A percentile compares a stretch with the other conserved stretches of the same genome.
Conservation (phyloP, 352 stramenopile species). For the Phytophthora fragariaefolia region DNA sequence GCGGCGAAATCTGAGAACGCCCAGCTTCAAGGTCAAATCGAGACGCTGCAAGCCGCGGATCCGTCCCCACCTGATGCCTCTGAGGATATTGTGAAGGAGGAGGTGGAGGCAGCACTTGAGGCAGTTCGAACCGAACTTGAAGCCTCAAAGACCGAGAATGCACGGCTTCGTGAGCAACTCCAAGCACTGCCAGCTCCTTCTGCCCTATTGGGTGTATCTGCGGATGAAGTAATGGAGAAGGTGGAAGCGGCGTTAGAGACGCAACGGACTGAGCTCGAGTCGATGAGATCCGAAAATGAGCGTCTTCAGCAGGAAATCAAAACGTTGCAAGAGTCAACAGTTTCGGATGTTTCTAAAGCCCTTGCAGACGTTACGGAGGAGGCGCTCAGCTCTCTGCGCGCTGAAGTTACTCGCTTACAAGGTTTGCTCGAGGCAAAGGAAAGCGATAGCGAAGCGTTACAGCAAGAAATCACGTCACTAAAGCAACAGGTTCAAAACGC, state of each 20-base stretch:
- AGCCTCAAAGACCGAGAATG: slow-evolving; percentile 17
- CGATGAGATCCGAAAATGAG: too few relatives aligned
- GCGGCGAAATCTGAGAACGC: slow-evolving; percentile 23
- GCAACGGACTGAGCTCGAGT: too few relatives aligned
- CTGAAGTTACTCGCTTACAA: slow-evolving; percentile 29
- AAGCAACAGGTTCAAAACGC: slow-evolving; percentile 29
- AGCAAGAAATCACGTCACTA: slow-evolving; percentile 36
- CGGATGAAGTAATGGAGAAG: too few relatives aligned
- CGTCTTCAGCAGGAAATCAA: too few relatives aligned
- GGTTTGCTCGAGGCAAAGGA: slow-evolving; percentile 22
- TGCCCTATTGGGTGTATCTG: too few relatives aligned
- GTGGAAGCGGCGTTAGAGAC: too few relatives aligned
- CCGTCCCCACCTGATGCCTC: not conserved
- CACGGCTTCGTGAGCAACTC: slow-evolving; percentile 21
- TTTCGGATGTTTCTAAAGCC: not conserved
- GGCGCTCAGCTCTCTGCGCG: slow-evolving; percentile 22
- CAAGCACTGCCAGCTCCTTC: slow-evolving; percentile 10
- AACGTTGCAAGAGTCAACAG: too few relatives aligned
- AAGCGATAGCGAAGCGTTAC: slow-evolving; percentile 28
- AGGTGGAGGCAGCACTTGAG: slow-evolving; percentile 11
- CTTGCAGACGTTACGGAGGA: slow-evolving; percentile 10
- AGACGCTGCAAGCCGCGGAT: slow-evolving; percentile 12
- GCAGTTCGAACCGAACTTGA: slow-evolving; percentile 22
- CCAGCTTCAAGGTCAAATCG: slow-evolving; percentile 20
- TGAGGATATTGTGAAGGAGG: slow-evolving; percentile 14